These are phyloP conservation scores for Aspergillus fumigatiaffinis DNA, from an alignment of 2,329 filamentous ascomycete species.

Conservation along the genomic window DNA sequence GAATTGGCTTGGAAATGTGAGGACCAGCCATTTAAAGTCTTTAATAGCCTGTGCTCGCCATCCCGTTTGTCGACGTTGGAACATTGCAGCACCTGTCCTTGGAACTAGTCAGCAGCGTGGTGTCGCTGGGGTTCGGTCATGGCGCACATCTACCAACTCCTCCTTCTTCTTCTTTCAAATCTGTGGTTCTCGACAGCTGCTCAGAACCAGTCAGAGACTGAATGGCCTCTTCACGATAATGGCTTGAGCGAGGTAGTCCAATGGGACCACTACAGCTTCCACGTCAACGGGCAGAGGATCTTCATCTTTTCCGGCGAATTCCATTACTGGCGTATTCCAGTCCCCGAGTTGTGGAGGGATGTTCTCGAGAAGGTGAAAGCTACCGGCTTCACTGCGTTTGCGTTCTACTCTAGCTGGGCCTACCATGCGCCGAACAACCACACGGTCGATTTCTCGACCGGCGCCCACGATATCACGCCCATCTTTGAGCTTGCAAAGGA, in stretches of 20 bases:
- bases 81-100: neutral
- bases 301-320: slow-evolving; percentile 54
- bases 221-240: slow-evolving; percentile 50
- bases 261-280: slow-evolving; percentile 54
- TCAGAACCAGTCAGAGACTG: slow-evolving; percentile 10
- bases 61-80: neutral
- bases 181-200: slow-evolving; percentile 10
- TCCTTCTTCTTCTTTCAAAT: slow-evolving; percentile 9
- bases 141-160: slow-evolving; percentile 7
- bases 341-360: slow-evolving; percentile 49
- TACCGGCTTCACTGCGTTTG: slow-evolving; percentile 47
- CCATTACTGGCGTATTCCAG: slow-evolving; percentile 51
- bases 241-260: slow-evolving; percentile 44
- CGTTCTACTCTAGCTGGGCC: slow-evolving; percentile 48
- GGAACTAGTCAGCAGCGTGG: neutral
- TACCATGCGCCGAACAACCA: slow-evolving; percentile 46
- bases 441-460: slow-evolving; percentile 50
- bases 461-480: slow-evolving; percentile 51
- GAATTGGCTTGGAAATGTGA: neutral
- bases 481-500: slow-evolving; percentile 53
- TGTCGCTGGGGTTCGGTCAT: slow-evolving; percentile 4
- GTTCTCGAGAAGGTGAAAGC: slow-evolving; percentile 52
- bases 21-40: neutral
- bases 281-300: slow-evolving; percentile 48
- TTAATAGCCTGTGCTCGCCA: neutral